These are phyloP conservation scores for Pseudisothecium myosuroides DNA, from an alignment of 225 moss, liverwort and hornwort species.

Conservation along the genomic window DNA sequence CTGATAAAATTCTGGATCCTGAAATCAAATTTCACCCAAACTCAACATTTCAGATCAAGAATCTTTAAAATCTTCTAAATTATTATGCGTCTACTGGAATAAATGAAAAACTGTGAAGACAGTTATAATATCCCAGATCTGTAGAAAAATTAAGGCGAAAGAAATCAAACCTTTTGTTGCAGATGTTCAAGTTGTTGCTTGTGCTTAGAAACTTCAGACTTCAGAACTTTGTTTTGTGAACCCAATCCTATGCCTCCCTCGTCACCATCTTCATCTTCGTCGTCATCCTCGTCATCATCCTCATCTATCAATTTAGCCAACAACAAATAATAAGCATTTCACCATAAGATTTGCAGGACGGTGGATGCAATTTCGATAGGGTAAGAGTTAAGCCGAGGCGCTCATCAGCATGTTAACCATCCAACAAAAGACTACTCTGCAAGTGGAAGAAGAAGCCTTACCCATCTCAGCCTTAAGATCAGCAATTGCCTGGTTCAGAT, in stretches of 20 bases:
- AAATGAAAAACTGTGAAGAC: not conserved
- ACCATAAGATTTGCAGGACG: not conserved
- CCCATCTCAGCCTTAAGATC: slow-evolving; percentile 33
- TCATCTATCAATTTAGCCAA: slow-evolving; percentile 4
- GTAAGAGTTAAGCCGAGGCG: not conserved
- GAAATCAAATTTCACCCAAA: not conserved
- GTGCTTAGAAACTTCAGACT: slow-evolving; percentile 49
- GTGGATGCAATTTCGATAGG: not conserved
- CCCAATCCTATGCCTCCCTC: slow-evolving; percentile 23
- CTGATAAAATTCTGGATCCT: slow-evolving; percentile 93
- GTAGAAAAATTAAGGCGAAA: not conserved
- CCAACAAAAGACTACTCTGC: not conserved
- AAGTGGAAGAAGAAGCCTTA: not conserved
- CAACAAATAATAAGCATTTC: not conserved
- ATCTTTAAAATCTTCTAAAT: not conserved
- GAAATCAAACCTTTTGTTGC: slow-evolving; percentile 30
- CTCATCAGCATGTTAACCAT: not conserved
- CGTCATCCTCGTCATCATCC: slow-evolving; percentile 20
- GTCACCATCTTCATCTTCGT: slow-evolving; percentile 19
- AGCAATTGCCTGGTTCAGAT: slow-evolving; percentile 19
- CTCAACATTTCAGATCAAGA: not conserved
- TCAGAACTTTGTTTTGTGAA: slow-evolving; percentile 36
- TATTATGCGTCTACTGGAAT: not conserved
- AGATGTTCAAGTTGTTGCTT: slow-evolving; percentile 43
- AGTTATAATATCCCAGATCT: not conserved